phyloP scores from a whole-genome alignment of 352 stramenopile genomes.

The Elongisporangium undulatum region DNA sequence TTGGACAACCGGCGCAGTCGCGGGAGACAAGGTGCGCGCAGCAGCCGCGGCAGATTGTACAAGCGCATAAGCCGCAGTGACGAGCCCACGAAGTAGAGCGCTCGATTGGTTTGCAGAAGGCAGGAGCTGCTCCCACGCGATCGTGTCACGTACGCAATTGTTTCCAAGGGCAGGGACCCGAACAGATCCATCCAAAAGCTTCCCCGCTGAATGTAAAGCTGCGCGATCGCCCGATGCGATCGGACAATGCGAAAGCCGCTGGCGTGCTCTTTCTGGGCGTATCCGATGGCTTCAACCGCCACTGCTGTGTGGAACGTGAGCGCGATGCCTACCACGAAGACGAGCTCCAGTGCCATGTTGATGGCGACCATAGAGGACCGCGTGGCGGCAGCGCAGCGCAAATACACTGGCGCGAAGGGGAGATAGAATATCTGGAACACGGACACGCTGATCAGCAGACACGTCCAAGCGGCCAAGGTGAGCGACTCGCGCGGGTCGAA shows the following conservation, averaged over 20 bases:
- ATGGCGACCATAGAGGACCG: not conserved
- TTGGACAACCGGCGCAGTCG: not conserved
- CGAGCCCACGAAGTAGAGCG: not conserved
- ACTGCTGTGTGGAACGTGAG: not conserved
- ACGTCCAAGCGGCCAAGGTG: not conserved
- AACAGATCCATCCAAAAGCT: not conserved
- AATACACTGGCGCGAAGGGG: slow-evolving; percentile 6
- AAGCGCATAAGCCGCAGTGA: not conserved
- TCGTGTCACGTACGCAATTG: not conserved
- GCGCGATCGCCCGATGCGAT: not conserved
- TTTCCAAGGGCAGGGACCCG: not conserved
- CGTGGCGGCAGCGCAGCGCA: not conserved
- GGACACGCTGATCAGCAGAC: slow-evolving; percentile 4
- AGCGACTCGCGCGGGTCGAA: not conserved
- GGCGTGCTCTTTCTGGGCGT: too few species aligned
- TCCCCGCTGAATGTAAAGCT: not conserved
- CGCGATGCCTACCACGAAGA: not conserved
- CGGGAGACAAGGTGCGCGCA: not conserved
- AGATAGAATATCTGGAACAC: slow-evolving; percentile 15
- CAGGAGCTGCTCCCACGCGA: not conserved
- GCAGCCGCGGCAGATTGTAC: not conserved
- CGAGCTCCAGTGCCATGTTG: not conserved
- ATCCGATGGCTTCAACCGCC: not conserved
- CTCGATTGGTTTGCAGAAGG: not conserved
- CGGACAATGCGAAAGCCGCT: not conserved